Percentiles rank a stretch among this genome's conserved stretches.
These are phyloP conservation scores for Torulaspora franciscae DNA, from an alignment of 805 yeast genomes.

Conservation along the genomic window DNA sequence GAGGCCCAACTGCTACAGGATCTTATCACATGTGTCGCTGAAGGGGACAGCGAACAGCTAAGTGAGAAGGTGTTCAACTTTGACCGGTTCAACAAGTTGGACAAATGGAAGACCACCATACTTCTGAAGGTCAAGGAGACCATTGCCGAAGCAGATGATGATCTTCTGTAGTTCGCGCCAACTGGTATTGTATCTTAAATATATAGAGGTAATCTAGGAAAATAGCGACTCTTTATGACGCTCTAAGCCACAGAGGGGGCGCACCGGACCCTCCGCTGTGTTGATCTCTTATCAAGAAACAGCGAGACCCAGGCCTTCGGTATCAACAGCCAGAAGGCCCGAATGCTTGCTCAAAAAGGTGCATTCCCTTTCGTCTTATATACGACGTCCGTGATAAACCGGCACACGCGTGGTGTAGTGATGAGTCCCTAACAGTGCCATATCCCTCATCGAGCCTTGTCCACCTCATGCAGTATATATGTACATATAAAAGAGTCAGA, in stretches of 20 bases:
- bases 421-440: constrained; percentile 11
- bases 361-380: constrained; percentile 1
- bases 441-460: neutral
- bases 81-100: constrained; percentile 84
- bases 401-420: constrained; percentile 12
- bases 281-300: neutral
- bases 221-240: neutral
- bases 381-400: neutral
- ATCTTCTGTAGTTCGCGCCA: constrained; percentile 30
- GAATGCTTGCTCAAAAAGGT: neutral
- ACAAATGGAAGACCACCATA: constrained; percentile 83
- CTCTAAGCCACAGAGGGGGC: constrained; percentile 1
- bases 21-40: constrained; percentile 66
- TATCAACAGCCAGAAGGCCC: too few species aligned
- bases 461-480: neutral
- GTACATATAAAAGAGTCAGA: neutral
- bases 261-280: neutral
- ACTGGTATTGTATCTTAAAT: neutral
- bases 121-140: constrained; percentile 74
- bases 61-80: constrained; percentile 71
- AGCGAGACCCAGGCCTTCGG: too few species aligned
- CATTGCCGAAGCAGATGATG: constrained; percentile 70
- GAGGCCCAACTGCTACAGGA: constrained; percentile 67
- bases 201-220: neutral
- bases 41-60: constrained; percentile 73